These are phyloP conservation scores for Cubamyces sp. DNA, from an alignment of 768 basidiomycete species.

Conservation along the genomic window DNA sequence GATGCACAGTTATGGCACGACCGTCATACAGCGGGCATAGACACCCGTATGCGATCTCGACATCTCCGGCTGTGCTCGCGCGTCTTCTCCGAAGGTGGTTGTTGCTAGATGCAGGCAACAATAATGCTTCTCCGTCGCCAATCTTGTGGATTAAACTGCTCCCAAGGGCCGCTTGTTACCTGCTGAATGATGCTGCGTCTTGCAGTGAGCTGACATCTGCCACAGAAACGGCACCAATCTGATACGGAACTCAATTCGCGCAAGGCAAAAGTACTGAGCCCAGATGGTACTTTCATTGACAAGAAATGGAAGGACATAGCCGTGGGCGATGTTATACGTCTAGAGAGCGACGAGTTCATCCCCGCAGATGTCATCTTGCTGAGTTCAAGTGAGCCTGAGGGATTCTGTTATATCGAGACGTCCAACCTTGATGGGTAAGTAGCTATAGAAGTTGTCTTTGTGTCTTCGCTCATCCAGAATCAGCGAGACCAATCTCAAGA, in stretches of 20 bases:
- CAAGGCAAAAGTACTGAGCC: slow-evolving; percentile 70
- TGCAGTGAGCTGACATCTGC: not conserved
- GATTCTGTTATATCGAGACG: slow-evolving; percentile 97
- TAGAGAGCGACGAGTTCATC: slow-evolving; percentile 93
- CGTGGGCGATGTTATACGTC: slow-evolving; percentile 90
- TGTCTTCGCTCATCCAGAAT: not conserved
- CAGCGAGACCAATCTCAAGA: slow-evolving; percentile 98
- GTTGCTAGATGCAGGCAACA: too few relatives aligned
- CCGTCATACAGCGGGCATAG: too few relatives aligned
- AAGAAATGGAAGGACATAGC: slow-evolving; percentile 87
- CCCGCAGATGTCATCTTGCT: slow-evolving; percentile 92
- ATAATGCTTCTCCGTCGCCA: too few relatives aligned
- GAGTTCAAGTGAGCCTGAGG: slow-evolving; percentile 93
- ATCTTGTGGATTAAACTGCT: too few relatives aligned
- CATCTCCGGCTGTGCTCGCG: too few relatives aligned
- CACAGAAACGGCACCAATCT: slow-evolving; percentile 93
- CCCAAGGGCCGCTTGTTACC: too few relatives aligned
- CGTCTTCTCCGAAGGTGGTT: too few relatives aligned
- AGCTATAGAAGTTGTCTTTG: slow-evolving; percentile 16
- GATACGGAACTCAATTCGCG: slow-evolving; percentile 91
- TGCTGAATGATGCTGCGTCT: not conserved
- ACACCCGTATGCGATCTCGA: too few relatives aligned
- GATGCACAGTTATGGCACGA: not conserved
- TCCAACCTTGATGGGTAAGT: slow-evolving; percentile 93
- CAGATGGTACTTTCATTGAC: slow-evolving; percentile 64